Conservation (phyloP, 495 filamentous ascomycete species). For the Tuber calosporum region DNA sequence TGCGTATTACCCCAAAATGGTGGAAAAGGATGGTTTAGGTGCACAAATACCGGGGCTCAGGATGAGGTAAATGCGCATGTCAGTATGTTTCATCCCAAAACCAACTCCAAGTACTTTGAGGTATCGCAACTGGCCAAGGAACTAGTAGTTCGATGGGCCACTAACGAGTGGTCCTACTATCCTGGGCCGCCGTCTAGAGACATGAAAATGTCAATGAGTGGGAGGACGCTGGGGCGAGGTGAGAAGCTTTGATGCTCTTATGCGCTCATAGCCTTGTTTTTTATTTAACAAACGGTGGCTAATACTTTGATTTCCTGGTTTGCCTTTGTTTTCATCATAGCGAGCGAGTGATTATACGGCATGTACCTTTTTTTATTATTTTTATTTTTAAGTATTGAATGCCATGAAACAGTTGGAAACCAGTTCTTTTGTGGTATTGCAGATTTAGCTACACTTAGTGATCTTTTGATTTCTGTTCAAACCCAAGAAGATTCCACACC, state of each 20-base stretch:
- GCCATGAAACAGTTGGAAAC: neutral
- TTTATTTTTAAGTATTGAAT: neutral
- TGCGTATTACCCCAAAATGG: slow-evolving; percentile 62
- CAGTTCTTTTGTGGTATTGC: neutral
- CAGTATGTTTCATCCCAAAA: slow-evolving; percentile 73
- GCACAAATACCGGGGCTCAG: slow-evolving; percentile 65
- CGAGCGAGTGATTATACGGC: neutral
- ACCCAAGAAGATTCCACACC: neutral
- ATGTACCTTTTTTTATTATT: no score
- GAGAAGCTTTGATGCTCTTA: slow-evolving; percentile 3
- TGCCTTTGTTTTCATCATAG: neutral
- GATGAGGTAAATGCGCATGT: slow-evolving; percentile 82
- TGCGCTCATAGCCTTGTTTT: neutral
- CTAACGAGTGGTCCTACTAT: slow-evolving; percentile 43
- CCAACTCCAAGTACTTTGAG: slow-evolving; percentile 70
- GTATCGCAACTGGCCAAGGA: slow-evolving; percentile 62
- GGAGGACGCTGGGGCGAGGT: neutral
- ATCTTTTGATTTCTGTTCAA: neutral
- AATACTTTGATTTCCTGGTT: neutral
- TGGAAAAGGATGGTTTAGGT: slow-evolving; percentile 41
- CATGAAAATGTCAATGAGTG: neutral
- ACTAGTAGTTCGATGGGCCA: slow-evolving; percentile 54
- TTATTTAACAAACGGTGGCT: neutral
- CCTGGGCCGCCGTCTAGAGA: neutral
- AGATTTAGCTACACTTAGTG: neutral